These are phyloP conservation scores for Xylaria sp. DNA, from an alignment of 2,329 filamentous ascomycete species.

Conservation along the genomic window DNA sequence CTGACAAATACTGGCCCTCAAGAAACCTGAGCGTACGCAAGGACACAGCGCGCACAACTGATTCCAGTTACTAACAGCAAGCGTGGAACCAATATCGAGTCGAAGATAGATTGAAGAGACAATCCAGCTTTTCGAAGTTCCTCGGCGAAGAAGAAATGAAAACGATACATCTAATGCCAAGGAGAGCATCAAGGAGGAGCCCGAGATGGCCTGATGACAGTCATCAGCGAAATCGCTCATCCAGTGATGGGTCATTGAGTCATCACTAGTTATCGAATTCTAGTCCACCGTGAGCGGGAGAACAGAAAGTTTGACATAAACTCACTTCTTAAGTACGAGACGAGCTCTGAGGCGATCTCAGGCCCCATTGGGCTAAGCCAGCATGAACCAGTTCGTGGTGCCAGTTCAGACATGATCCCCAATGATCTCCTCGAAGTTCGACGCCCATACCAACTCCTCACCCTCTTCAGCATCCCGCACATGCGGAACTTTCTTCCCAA, in stretches of 20 bases:
- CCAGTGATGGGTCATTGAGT: not conserved
- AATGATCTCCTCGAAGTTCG: slow-evolving; percentile 48
- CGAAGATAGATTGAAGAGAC: not conserved
- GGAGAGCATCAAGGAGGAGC: not conserved
- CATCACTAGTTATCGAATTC: not conserved
- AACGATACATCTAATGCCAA: not conserved
- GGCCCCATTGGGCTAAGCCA: not conserved
- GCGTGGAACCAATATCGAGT: no score
- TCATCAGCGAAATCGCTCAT: not conserved
- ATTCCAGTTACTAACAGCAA: no score
- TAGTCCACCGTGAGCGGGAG: not conserved
- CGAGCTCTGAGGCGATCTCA: not conserved
- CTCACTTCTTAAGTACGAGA: slow-evolving; percentile 11
- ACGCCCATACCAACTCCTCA: slow-evolving; percentile 47
- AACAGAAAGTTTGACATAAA: not conserved
- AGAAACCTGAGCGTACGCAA: no score
- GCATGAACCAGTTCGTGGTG: not conserved
- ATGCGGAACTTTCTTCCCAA: slow-evolving; percentile 49
- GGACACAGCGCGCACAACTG: no score
- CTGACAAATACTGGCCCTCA: no score
- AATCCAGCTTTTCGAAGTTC: not conserved
- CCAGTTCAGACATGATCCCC: slow-evolving; percentile 32
- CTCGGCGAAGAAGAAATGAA: not conserved
- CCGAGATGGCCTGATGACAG: not conserved
- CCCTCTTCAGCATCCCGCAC: slow-evolving; percentile 43